Percentiles rank a stretch among this genome's conserved stretches.
Conservation (phyloP, 208 protist genomes). For the Leishmania major region DNA sequence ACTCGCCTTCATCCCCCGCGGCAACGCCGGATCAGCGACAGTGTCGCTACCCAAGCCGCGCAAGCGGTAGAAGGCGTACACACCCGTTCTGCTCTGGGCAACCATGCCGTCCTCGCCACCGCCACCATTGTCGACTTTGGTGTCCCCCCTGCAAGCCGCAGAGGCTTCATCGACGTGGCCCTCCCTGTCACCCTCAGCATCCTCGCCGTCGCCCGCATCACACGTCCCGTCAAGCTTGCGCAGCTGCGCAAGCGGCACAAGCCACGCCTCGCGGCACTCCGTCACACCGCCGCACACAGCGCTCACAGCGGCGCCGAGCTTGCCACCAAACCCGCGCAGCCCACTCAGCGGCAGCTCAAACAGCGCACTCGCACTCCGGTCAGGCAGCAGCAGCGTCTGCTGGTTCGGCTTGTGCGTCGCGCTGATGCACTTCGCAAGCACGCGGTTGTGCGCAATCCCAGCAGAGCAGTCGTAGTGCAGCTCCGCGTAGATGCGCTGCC, state of each 20-base stretch:
- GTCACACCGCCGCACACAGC: slow-evolving; percentile 40
- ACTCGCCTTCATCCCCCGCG: slow-evolving; percentile 58
- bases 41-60: slow-evolving; percentile 49
- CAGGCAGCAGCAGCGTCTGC: slow-evolving; percentile 77
- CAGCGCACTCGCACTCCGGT: slow-evolving; percentile 56
- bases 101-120: slow-evolving; percentile 48
- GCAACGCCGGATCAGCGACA: slow-evolving; percentile 43
- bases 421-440: slow-evolving; percentile 83
- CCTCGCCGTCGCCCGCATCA: slow-evolving; percentile 10
- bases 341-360: slow-evolving; percentile 32
- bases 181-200: slow-evolving; percentile 9
- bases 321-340: slow-evolving; percentile 66
- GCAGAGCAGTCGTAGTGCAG: slow-evolving; percentile 87
- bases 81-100: slow-evolving; percentile 19
- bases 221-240: slow-evolving; percentile 8
- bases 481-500: slow-evolving; percentile 44
- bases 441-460: slow-evolving; percentile 83
- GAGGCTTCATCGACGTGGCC: background rate
- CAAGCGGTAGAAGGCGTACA: slow-evolving; percentile 49
- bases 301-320: slow-evolving; percentile 72
- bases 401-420: slow-evolving; percentile 84
- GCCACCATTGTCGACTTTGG: slow-evolving; percentile 74
- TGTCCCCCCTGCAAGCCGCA: slow-evolving; percentile 45
- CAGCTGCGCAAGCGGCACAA: slow-evolving; percentile 35
- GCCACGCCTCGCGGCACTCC: slow-evolving; percentile 61